Conservation (phyloP, 1,139 yeast genomes). For the Kurtzmaniella natalensis region DNA sequence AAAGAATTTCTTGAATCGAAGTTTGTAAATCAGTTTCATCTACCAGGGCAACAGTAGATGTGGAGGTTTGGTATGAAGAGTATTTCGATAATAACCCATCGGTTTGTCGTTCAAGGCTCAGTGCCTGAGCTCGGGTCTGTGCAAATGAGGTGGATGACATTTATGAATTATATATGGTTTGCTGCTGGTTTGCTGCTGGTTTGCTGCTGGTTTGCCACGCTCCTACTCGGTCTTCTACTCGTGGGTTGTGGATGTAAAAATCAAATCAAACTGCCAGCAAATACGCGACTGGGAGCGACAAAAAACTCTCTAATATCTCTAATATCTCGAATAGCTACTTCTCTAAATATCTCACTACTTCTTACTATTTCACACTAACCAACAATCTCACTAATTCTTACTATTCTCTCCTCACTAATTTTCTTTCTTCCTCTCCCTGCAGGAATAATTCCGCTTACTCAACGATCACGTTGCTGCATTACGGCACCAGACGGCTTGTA, state of each 20-base stretch:
- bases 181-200: no score
- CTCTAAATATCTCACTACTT: no score
- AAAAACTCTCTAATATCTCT: neutral
- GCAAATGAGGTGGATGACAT: conserved; percentile 39
- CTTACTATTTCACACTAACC: no score
- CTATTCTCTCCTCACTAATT: neutral
- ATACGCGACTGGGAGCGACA: no score
- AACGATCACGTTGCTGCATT: no score
- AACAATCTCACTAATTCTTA: no score
- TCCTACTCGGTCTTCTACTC: no score
- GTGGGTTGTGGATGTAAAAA: neutral
- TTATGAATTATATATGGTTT: neutral
- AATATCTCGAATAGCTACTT: neutral
- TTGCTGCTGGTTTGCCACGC: no score
- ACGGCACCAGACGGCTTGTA: no score
- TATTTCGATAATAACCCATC: conserved; percentile 34
- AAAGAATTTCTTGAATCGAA: conserved; percentile 39
- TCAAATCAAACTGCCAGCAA: no score
- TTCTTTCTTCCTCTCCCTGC: neutral
- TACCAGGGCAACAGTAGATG: conserved; percentile 20
- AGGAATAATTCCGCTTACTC: conserved; percentile 2
- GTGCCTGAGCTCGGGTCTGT: conserved; percentile 36
- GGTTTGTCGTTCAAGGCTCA: conserved; percentile 40
- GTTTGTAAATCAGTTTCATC: conserved; percentile 61
- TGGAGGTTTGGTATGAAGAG: conserved; percentile 26